Percentiles rank a stretch among this genome's conserved stretches.
Evolutionary conservation across 306 rosid species (phyloP).

Genomic region (Purshia tridentata): DNA sequence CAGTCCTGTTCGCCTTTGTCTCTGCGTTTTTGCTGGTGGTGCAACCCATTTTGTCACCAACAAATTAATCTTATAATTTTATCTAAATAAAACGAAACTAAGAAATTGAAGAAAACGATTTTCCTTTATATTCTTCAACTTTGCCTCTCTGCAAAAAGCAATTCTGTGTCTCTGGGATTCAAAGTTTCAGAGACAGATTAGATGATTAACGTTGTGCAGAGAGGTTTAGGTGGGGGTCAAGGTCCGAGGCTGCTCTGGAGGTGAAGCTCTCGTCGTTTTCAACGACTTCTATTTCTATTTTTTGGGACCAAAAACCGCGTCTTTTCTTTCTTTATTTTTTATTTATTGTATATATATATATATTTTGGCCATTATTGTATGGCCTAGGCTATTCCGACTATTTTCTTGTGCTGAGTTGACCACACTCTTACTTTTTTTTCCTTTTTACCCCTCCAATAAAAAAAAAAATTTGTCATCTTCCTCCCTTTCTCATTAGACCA

Average conservation of each 20-base stretch:
- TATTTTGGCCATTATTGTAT: no score
- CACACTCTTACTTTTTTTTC: no score
- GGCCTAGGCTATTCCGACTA: no score
- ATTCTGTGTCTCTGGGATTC: not conserved
- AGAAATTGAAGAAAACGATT: not conserved
- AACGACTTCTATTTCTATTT: not conserved
- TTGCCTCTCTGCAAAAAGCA: slow-evolving; percentile 5
- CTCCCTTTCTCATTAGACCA: no score
- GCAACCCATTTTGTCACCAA: slow-evolving; percentile 58
- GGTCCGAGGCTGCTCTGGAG: not conserved
- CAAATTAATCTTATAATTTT: slow-evolving; percentile 13
- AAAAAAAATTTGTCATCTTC: no score
- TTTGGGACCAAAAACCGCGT: slow-evolving; percentile 3
- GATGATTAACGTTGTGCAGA: slow-evolving; percentile 14
- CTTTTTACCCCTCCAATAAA: no score
- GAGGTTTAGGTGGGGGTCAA: slow-evolving; percentile 13
- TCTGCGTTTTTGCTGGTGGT: slow-evolving; percentile 53
- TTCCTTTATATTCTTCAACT: not conserved
- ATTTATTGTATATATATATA: no score
- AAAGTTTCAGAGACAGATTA: not conserved
- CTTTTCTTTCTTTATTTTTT: not conserved
- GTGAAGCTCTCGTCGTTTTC: not conserved
- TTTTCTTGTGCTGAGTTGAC: no score
- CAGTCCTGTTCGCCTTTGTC: slow-evolving; percentile 51
- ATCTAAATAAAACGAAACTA: no score